Percentiles rank a stretch among this genome's conserved stretches.
phyloP scores from a whole-genome alignment of 139 green algal species.

The Coelastrella sp. region DNA sequence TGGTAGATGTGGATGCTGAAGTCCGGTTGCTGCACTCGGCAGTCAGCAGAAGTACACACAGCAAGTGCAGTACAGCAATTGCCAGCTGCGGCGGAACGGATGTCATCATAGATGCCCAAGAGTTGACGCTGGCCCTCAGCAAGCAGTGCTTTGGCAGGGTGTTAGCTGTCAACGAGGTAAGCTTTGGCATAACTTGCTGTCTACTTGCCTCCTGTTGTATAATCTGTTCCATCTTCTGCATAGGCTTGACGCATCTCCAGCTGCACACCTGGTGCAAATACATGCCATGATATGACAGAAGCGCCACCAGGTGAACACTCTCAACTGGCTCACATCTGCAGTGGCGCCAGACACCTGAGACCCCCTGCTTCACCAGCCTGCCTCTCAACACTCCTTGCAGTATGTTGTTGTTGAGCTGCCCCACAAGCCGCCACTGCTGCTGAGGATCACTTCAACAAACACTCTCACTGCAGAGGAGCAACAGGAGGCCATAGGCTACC shows the following conservation, averaged over 20 bases:
- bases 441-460: slow-evolving; percentile 59
- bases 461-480: slow-evolving; percentile 56
- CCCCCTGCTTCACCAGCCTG: not conserved
- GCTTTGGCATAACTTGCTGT: too few relatives aligned
- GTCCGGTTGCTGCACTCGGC: slow-evolving; percentile 50
- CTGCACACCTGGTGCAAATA: not conserved
- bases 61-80: not conserved
- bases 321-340: not conserved
- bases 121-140: slow-evolving; percentile 37
- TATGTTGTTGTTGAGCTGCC: slow-evolving; percentile 16
- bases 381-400: slow-evolving; percentile 2
- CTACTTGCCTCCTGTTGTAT: too few relatives aligned
- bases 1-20: slow-evolving; percentile 57
- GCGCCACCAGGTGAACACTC: too few relatives aligned
- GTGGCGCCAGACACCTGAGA: not conserved
- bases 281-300: not conserved
- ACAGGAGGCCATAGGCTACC: slow-evolving; percentile 64
- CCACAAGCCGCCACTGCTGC: slow-evolving; percentile 39
- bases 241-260: not conserved
- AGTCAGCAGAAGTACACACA: slow-evolving; percentile 12
- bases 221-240: too few relatives aligned
- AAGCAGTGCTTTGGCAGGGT: slow-evolving; percentile 49
- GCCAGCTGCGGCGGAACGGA: not conserved
- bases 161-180: slow-evolving; percentile 55
- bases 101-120: slow-evolving; percentile 47